A percentile compares a stretch with the other conserved stretches of the same genome.
Evolutionary conservation across 1,139 yeast species (phyloP).

Genomic region (Magnusiomyces fungicola): DNA sequence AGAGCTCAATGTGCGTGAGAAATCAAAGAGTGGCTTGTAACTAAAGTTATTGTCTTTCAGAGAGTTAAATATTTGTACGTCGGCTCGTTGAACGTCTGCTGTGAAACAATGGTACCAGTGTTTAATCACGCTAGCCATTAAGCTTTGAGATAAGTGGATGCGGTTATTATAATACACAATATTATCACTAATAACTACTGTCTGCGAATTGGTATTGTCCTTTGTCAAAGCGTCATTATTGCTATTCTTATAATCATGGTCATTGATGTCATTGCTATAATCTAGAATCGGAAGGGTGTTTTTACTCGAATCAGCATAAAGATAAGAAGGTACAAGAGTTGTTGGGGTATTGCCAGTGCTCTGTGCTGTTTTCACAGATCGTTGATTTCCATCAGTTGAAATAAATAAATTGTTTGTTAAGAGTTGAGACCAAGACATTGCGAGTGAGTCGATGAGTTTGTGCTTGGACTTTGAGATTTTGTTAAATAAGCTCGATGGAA

Average conservation of each 20-base stretch:
- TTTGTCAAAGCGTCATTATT: too few relatives aligned
- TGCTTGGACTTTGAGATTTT: constrained; percentile 1
- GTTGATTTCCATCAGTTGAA: not conserved
- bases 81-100: not conserved
- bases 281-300: not conserved
- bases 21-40: constrained; percentile 3
- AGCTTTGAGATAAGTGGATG: not conserved
- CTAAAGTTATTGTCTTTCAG: not conserved
- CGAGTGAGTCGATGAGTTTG: constrained; percentile 4
- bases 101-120: constrained; percentile 7
- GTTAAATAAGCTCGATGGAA: constrained; percentile 2
- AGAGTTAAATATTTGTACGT: not conserved
- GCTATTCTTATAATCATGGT: too few relatives aligned
- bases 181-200: constrained; percentile 1
- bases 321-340: not conserved
- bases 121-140: constrained; percentile 1
- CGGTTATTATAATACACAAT: not conserved
- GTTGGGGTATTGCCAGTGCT: not conserved
- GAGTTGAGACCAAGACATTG: constrained; percentile 4
- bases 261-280: too few relatives aligned
- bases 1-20: not conserved
- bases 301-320: not conserved
- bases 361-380: not conserved
- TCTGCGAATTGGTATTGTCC: too few relatives aligned
- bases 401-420: not conserved